phyloP scores from a whole-genome alignment of 2,329 filamentous ascomycete genomes.

The Exophiala viscosa region DNA sequence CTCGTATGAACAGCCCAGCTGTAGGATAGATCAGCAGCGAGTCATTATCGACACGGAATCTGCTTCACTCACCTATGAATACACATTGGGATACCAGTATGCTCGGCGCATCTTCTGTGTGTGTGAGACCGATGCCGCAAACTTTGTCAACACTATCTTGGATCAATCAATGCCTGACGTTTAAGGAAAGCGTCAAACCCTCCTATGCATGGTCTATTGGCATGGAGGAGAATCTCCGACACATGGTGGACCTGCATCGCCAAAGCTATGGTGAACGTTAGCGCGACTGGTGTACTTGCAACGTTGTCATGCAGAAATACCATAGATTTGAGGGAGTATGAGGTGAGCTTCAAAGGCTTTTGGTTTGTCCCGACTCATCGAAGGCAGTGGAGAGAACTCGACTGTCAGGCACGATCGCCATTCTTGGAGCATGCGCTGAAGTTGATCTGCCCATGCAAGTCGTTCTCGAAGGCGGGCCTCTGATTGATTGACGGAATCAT shows the following conservation, averaged over 20 bases:
- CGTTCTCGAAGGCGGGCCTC: constrained; percentile 1
- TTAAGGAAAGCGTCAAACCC: background rate
- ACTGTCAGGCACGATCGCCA: constrained; percentile 30
- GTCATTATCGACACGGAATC: background rate
- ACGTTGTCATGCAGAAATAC: constrained; percentile 4
- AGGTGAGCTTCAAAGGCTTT: constrained; percentile 26
- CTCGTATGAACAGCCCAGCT: constrained; percentile 7
- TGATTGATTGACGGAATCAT: background rate
- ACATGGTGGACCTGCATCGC: constrained; percentile 2
- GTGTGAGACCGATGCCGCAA: constrained; percentile 29
- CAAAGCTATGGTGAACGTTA: background rate
- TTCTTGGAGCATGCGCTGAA: constrained; percentile 27
- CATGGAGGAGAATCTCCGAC: background rate
- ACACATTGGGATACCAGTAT: constrained; percentile 9
- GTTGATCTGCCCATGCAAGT: background rate
- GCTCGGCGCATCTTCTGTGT: constrained; percentile 25
- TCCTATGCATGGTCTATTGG: background rate
- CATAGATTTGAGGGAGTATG: constrained; percentile 30
- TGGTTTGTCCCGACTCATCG: constrained; percentile 1
- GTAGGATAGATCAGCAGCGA: background rate
- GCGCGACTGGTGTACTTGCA: background rate
- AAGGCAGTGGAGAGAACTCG: constrained; percentile 30
- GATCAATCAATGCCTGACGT: background rate
- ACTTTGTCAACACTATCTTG: constrained; percentile 26
- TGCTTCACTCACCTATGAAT: constrained; percentile 7